Base-by-base conservation (phyloP, 129 eudicot genomes). In the Deinandra increscens region DNA sequence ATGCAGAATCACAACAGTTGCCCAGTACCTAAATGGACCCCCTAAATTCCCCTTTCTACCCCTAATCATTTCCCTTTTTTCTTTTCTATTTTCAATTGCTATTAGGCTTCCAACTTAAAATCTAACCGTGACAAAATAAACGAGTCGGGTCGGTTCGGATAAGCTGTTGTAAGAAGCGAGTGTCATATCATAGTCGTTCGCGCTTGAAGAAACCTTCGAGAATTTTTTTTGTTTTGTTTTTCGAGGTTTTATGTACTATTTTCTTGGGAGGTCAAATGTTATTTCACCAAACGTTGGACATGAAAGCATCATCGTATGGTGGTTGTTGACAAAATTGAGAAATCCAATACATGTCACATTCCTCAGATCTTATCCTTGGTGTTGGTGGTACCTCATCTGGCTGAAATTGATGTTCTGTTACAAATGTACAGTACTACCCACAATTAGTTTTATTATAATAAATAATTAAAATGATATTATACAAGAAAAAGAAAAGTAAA, bases 321-420 rank as follows among this genome's bases (percentile, higher is more conserved):
- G 76, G 65, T 63, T 75, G 66, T 72, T 65, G 69, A 79, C 54
- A 79, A 75, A 80, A 74, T 65, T 74, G 72, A 51, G 59, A 63
- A 75, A 84, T 79, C 85, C 81, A 78, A 81, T 43, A 64, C 53
- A 63, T 61, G 95, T 82, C 91, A 83, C 85, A 81, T 85, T 76
- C 96, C 48, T 38, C 76, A 78, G 84, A 83, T 88, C 85, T 88
- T 78, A 89, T 89, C 86, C 84, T 73, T 81, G 87, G 69, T 82
- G 87, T 75, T 79, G 78, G 73, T 79, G 78, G 79, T 79, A 83
- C 80, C 85, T 82, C 83, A 82, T 82, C 81, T 86, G 85, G 81
- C 79, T 85, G 83, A 81, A 81, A 73, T 80, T 83, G 79, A 81
- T 83, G 82, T 83, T 84, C 92, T 83, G 91, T 77, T 62, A 74